Percentiles rank a stretch among this genome's conserved stretches.
Conservation (phyloP, 371 early-diverging fungal species). For the Smittium culicis region DNA sequence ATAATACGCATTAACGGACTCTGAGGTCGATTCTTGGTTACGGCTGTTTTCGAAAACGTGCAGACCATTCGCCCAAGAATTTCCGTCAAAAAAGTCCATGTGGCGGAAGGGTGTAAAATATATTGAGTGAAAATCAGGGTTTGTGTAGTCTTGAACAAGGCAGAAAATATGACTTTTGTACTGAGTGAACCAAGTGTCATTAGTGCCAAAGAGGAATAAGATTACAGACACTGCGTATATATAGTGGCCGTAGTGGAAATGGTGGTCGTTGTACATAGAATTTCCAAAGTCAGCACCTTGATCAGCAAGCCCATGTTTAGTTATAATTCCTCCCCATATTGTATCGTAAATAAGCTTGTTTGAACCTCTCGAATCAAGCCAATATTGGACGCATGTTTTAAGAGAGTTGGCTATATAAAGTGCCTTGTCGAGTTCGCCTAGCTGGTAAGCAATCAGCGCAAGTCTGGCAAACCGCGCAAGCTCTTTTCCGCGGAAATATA, state of each 20-base stretch:
- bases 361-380: constrained; percentile 33
- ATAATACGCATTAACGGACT: constrained; percentile 62
- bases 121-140: constrained; percentile 36
- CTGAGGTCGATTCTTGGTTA: constrained; percentile 62
- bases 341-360: constrained; percentile 45
- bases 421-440: constrained; percentile 31
- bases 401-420: constrained; percentile 30
- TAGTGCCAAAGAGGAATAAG: constrained; percentile 42
- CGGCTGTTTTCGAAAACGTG: constrained; percentile 50
- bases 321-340: constrained; percentile 48
- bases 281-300: constrained; percentile 39
- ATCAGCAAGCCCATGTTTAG: constrained; percentile 33
- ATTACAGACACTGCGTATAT: constrained; percentile 48
- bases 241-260: constrained; percentile 68
- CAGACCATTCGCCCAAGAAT: constrained; percentile 67
- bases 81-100: constrained; percentile 64
- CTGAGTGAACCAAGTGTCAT: constrained; percentile 31
- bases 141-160: constrained; percentile 44
- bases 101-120: constrained; percentile 49
- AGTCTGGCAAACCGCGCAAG: constrained; percentile 49
- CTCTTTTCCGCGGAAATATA: constrained; percentile 62
- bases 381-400: constrained; percentile 37
- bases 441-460: constrained; percentile 42
- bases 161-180: constrained; percentile 19
- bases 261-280: constrained; percentile 55